Evolutionary conservation across 2,329 filamentous ascomycete genomes (phyloP).

Genomic region (Beauveria pseudobassiana): DNA sequence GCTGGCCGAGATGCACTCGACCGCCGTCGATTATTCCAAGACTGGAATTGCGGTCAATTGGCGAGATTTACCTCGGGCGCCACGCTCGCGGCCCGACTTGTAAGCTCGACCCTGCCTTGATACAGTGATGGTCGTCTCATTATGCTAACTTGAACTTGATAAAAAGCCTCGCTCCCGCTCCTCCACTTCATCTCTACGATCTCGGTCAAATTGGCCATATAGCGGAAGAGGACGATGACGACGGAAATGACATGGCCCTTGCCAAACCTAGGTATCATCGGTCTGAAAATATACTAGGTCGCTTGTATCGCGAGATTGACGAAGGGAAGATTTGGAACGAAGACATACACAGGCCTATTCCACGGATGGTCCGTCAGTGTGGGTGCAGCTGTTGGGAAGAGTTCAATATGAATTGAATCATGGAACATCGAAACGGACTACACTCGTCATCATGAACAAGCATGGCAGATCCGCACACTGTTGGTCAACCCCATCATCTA

Average conservation of each 20-base stretch:
- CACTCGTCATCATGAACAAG: conserved; percentile 27
- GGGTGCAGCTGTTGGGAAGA: conserved; percentile 31
- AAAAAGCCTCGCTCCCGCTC: conserved; percentile 29
- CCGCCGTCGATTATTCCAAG: conserved; percentile 69
- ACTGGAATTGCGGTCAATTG: conserved; percentile 56
- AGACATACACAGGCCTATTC: conserved; percentile 31
- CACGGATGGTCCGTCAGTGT: conserved; percentile 29
- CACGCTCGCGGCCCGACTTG: conserved; percentile 46
- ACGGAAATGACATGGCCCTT: conserved; percentile 33
- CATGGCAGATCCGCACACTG: conserved; percentile 37
- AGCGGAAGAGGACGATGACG: conserved; percentile 22
- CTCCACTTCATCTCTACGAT: conserved; percentile 36
- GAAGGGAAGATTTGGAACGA: conserved; percentile 58
- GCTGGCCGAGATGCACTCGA: conserved; percentile 59
- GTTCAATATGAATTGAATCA: conserved; percentile 17
- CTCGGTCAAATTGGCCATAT: conserved; percentile 32
- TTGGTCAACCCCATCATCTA: conserved; percentile 29
- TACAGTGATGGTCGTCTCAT: neutral
- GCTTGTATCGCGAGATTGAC: conserved; percentile 65
- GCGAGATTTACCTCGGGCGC: conserved; percentile 31
- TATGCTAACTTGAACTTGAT: neutral
- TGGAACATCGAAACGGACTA: conserved; percentile 25
- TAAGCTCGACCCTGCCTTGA: conserved; percentile 26
- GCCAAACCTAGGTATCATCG: conserved; percentile 51
- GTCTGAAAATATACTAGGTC: conserved; percentile 61